phyloP scores from a whole-genome alignment of 1,284 basidiomycete species.

The Leccinum angustisporum region DNA sequence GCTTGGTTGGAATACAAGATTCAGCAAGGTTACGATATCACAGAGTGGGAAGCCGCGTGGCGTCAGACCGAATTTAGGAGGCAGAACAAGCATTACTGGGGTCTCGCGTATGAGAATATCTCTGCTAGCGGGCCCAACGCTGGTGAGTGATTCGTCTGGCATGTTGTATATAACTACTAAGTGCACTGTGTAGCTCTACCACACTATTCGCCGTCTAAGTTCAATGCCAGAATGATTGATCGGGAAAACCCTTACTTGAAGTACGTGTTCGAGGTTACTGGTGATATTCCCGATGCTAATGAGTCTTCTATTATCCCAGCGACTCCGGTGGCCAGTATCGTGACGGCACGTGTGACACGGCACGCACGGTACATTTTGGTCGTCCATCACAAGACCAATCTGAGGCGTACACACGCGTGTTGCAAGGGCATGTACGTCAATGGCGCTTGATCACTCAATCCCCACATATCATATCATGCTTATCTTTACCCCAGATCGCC shows the following conservation, averaged over 20 bases:
- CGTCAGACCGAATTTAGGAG: conserved; percentile 80
- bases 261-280: conserved; percentile 43
- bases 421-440: conserved; percentile 88
- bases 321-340: conserved; percentile 89
- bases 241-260: conserved; percentile 86
- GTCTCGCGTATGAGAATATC: conserved; percentile 92
- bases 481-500: conserved; percentile 64
- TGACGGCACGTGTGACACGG: conserved; percentile 93
- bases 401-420: conserved; percentile 90
- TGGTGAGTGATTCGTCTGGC: conserved; percentile 35
- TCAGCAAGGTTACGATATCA: conserved; percentile 73
- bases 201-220: conserved; percentile 84
- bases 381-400: conserved; percentile 78
- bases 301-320: conserved; percentile 40
- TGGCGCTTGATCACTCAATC: conserved; percentile 19
- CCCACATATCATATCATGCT: conserved; percentile 15
- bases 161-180: conserved; percentile 9
- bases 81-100: conserved; percentile 77
- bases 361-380: conserved; percentile 88
- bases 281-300: conserved; percentile 20
- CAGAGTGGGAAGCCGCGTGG: conserved; percentile 90
- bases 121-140: conserved; percentile 90
- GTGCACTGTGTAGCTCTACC: conserved; percentile 62
- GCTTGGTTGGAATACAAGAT: conserved; percentile 91
- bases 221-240: conserved; percentile 73